These are phyloP conservation scores for Alopecurus myosuroides DNA, from an alignment of 176 grass and related monocot genomes.

Conservation along the genomic window DNA sequence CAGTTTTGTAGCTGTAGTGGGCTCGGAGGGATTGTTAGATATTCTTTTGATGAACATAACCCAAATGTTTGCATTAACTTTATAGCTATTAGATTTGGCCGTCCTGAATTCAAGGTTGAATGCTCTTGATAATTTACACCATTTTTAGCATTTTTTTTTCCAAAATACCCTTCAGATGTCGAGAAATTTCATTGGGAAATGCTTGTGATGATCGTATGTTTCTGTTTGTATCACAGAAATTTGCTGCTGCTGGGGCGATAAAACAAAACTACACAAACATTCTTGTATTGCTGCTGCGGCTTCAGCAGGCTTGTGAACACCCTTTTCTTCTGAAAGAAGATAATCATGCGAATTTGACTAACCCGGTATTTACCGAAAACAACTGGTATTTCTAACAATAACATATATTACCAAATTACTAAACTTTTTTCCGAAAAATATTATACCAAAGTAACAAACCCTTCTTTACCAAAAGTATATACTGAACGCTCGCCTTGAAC, in stretches of 20 bases:
- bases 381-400: not conserved
- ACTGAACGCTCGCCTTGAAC: not conserved
- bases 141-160: not conserved
- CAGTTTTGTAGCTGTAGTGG: not conserved
- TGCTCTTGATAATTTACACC: not conserved
- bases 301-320: constrained; percentile 91
- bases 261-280: constrained; percentile 89
- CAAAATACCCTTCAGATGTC: not conserved
- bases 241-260: constrained; percentile 77
- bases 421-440: not conserved
- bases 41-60: not conserved
- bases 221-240: constrained; percentile 46
- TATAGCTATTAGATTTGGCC: not conserved
- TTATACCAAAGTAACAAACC: not conserved
- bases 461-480: not conserved
- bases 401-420: not conserved
- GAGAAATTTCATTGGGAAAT: not conserved
- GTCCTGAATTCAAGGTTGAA: not conserved
- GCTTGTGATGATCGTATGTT: not conserved
- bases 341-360: constrained; percentile 43
- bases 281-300: constrained; percentile 76
- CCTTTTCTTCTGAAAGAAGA: constrained; percentile 71
- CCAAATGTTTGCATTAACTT: not conserved
- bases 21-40: not conserved
- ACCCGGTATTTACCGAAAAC: not conserved